These are phyloP conservation scores for Epichloe sp. DNA, from an alignment of 2,329 filamentous ascomycete species.

Conservation along the genomic window DNA sequence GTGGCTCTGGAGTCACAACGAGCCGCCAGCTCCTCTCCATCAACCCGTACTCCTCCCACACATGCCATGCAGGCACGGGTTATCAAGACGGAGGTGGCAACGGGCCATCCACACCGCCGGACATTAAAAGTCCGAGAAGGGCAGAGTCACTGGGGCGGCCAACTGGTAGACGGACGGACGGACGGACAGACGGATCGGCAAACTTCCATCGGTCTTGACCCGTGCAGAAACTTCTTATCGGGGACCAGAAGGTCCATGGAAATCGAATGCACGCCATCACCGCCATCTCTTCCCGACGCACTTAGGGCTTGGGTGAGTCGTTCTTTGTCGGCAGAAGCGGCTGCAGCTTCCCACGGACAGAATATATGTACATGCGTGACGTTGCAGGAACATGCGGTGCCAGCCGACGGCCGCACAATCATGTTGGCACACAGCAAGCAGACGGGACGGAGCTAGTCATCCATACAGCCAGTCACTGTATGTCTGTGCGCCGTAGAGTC, in stretches of 20 bases:
- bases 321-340: not conserved
- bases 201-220: not conserved
- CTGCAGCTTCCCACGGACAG: not conserved
- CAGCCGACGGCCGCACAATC: not conserved
- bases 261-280: not conserved
- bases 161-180: no score
- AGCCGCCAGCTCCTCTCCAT: no score
- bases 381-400: not conserved
- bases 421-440: not conserved
- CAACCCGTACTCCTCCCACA: not conserved
- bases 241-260: no score
- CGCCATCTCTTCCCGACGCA: not conserved
- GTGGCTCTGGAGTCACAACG: no score
- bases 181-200: not conserved
- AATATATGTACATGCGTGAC: not conserved
- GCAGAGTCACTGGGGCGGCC: no score
- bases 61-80: slow-evolving; percentile 1
- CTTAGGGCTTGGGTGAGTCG: not conserved
- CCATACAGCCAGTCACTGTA: no score
- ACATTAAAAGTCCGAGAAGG: not conserved
- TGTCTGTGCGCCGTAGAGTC: no score
- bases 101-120: not conserved
- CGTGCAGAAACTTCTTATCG: no score
- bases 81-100: not conserved
- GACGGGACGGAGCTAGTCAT: no score